These are phyloP conservation scores for Acanthamoeba lenticulata DNA, from an alignment of 208 protist genomes.

Conservation along the genomic window DNA sequence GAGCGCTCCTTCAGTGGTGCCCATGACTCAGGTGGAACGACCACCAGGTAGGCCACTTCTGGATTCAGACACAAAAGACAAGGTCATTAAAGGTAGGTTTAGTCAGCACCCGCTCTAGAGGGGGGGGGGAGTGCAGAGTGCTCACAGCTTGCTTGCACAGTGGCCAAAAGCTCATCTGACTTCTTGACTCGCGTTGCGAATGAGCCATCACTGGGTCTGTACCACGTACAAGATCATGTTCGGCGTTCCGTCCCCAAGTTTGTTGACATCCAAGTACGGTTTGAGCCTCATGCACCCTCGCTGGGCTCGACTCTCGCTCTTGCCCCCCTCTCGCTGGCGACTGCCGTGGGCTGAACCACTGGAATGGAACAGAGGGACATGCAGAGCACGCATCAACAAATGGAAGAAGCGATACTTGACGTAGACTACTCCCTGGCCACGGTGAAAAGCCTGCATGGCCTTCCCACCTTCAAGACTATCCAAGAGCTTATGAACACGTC, in stretches of 20 bases:
- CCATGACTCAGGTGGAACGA: neutral
- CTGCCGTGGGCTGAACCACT: neutral
- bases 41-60: neutral
- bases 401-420: conserved; percentile 21
- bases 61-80: neutral
- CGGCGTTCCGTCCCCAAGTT: conserved; percentile 6
- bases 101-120: too few relatives aligned
- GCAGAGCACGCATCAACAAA: neutral
- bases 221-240: conserved; percentile 54
- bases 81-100: neutral
- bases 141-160: neutral
- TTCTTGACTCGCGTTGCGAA: conserved; percentile 32
- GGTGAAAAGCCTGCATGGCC: conserved; percentile 51
- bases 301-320: neutral
- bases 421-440: conserved; percentile 56
- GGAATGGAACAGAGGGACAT: neutral
- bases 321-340: neutral
- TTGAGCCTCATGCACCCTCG: neutral
- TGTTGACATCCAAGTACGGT: neutral
- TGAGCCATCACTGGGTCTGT: conserved; percentile 33
- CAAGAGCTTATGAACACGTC: conserved; percentile 36
- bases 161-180: neutral
- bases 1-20: neutral
- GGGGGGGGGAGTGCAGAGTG: neutral
- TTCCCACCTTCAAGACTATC: conserved; percentile 11